These are phyloP conservation scores for Yarrowia porcina DNA, from an alignment of 805 yeast species.

Conservation along the genomic window DNA sequence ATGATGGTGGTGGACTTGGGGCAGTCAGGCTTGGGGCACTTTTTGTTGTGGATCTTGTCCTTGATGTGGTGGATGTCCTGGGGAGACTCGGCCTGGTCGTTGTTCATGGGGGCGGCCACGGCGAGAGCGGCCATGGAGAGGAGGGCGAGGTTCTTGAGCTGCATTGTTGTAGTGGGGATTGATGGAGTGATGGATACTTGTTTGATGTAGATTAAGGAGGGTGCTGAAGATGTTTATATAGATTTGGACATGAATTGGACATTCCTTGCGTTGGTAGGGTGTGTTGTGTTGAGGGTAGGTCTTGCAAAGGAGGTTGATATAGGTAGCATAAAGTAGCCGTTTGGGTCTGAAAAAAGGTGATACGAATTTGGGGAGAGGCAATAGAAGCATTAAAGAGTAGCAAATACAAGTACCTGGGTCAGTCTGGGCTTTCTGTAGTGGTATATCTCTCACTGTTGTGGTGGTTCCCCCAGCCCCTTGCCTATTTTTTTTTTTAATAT, in stretches of 20 bases:
- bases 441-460: no score
- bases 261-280: background rate
- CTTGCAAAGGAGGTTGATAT: no score
- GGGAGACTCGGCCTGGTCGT: conserved; percentile 6
- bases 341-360: no score
- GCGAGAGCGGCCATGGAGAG: conserved; percentile 21
- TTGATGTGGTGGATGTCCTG: conserved; percentile 13
- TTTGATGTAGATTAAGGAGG: background rate
- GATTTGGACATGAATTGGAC: background rate
- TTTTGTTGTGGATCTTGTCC: conserved; percentile 3
- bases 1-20: conserved; percentile 8
- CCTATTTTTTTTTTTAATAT: no score
- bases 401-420: no score
- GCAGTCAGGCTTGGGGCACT: conserved; percentile 18
- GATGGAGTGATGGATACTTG: background rate
- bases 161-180: conserved; percentile 17
- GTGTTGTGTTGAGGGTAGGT: background rate
- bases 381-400: no score
- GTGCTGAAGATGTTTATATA: background rate
- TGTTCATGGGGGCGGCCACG: conserved; percentile 11
- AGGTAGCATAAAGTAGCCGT: background rate
- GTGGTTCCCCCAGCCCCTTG: no score
- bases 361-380: background rate
- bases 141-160: conserved; percentile 19
- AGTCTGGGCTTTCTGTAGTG: no score